A percentile compares a stretch with the other conserved stretches of the same genome.
These are phyloP conservation scores for Taiwanofungus camphoratus DNA, from an alignment of 1,284 basidiomycete genomes.

Conservation along the genomic window DNA sequence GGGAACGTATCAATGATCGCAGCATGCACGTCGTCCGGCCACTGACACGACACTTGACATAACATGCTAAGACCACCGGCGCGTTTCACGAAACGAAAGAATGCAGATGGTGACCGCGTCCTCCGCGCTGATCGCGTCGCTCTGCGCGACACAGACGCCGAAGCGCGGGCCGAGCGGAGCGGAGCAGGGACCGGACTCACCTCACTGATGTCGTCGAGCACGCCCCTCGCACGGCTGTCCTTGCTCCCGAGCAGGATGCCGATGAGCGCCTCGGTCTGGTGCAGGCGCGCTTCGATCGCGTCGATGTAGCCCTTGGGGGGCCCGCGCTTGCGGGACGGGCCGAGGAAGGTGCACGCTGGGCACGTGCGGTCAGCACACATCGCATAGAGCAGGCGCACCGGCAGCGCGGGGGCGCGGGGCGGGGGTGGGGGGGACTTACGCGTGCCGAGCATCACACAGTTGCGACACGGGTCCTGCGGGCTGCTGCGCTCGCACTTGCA, in stretches of 20 bases:
- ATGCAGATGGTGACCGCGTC: too few relatives aligned
- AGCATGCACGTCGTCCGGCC: too few relatives aligned
- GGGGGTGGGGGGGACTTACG: slow-evolving; percentile 37
- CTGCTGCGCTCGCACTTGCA: slow-evolving; percentile 67
- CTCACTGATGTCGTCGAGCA: slow-evolving; percentile 55
- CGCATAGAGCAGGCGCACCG: not conserved
- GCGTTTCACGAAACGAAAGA: too few relatives aligned
- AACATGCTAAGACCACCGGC: too few relatives aligned
- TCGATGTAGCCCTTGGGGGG: slow-evolving; percentile 90
- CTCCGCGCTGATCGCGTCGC: too few relatives aligned
- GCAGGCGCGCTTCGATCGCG: slow-evolving; percentile 81
- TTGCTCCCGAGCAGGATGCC: slow-evolving; percentile 68
- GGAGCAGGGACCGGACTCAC: slow-evolving; percentile 18
- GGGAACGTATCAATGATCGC: too few relatives aligned
- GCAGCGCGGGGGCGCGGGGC: not conserved
- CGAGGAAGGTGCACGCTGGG: slow-evolving; percentile 74
- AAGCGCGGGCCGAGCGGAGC: not conserved
- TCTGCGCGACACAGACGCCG: not conserved
- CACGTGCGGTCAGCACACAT: not conserved
- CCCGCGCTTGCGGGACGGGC: slow-evolving; percentile 75
- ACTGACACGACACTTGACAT: too few relatives aligned
- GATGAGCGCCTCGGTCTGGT: slow-evolving; percentile 81
- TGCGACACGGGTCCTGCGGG: slow-evolving; percentile 57
- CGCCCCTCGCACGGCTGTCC: slow-evolving; percentile 56
- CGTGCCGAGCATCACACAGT: slow-evolving; percentile 65